Base-by-base conservation (phyloP, 768 basidiomycete genomes). In the Phaeolepiota aurea region DNA sequence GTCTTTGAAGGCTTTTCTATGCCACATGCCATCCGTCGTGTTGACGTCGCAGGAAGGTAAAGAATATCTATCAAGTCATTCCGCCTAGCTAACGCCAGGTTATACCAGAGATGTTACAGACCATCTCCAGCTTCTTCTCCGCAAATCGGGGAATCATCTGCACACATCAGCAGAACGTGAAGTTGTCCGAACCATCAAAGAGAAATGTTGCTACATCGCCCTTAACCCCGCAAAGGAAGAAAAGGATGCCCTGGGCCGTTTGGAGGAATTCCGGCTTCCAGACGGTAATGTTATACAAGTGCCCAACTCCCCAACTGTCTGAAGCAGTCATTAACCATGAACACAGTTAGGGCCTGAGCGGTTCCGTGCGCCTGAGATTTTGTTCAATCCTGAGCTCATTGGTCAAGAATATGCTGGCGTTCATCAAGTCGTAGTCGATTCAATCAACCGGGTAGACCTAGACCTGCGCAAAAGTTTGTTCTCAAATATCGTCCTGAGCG, bases 1-100 rank as follows among this genome's bases (percentile, higher is more conserved):
- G 93, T 99, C 13, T 99, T 93, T 54, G 96, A 99, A 55, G 96
- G 96, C 1, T 98, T 98, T 69, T 93, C 91, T 4, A 97, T 98
- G 90, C 92, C 93, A 32, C 93, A 98, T 58, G 94, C 96, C 30
- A 93, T 98, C 49, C 80, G 91, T 31, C 75, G 96, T 51, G 87
- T 99, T 33, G 96, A 99, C 57, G 79, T 99, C 12, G 96, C 96
- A 25, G 96, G 96, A 59, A 76, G 93, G 90, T 88, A 56, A 48
- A 71, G 39, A 22, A n/a, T 22, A 7, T 3, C 10, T n/a, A n/a
- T n/a, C n/a, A n/a, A n/a, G n/a, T n/a, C n/a, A n/a, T n/a, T n/a
- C n/a, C n/a, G n/a, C n/a, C n/a, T n/a, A n/a, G n/a, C n/a, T n/a
- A n/a, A n/a, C n/a, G n/a, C 32, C 28, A 15, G 12, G 20, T 37